Evolutionary conservation across 2,329 filamentous ascomycete species (phyloP), one percentile per base, ranked within the genome.

Genomic region (Apiospora rasikravindrae): DNA sequence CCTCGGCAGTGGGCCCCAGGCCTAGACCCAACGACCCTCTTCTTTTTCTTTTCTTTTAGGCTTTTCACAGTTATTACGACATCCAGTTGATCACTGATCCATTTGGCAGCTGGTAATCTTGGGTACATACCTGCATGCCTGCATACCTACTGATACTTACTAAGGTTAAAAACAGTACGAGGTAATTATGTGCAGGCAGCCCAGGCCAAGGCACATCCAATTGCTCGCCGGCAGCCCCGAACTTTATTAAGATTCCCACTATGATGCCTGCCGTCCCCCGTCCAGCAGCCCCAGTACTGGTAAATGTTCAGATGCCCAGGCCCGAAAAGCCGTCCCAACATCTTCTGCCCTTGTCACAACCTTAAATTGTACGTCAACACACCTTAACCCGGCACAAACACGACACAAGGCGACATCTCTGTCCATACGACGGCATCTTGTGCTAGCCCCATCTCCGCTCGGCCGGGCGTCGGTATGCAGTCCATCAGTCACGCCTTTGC

Each of bases 301-400:
- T 42, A 42, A 42, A 42, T 42, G 40, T 37, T 33, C 53, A 37
- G 53, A 61, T 61, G 53, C 53, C 16, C 19, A 22, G 53, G 53
- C 33, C 19, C 33, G 53, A 61, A 19, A 61, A 61, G 26, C 19
- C 19, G 11, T 29, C 51, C 51, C 24, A 53, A 53, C 51, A 14
- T 53, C 51, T 61, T 61, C 53, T 61, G 53, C 29, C 53, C 29
- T 61, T 61, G 53, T 37, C 26, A 61, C 53, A 61, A 61, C 53
- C 57, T 64, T 40, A 64, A 64, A n/a, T 24, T 19, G n/a, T 22
- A 40, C 13, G 29, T 64, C 10, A 37, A 61, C 24, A 61, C 16
- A 24, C 53, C 26, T 61, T 33, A 4, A 24, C 14, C 5, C 33
- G 24, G 57, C 33, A 64, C 13, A n/a, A 22, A 7, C 33, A 37